phyloP scores from a whole-genome alignment of 2,329 filamentous ascomycete genomes.

The Hypoxylon rubiginosum region DNA sequence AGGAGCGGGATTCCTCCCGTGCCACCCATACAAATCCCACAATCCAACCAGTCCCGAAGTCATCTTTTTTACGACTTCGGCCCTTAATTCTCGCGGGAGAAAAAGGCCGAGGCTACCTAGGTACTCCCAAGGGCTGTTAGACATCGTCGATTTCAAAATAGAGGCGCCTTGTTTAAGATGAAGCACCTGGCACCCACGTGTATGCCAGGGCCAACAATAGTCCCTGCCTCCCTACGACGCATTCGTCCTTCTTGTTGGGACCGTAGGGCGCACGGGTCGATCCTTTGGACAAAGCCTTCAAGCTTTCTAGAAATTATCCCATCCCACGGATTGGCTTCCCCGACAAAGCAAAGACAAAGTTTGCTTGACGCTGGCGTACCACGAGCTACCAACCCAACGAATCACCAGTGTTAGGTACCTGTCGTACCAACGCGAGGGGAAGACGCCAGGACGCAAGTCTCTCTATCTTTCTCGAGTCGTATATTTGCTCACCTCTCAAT shows the following conservation, averaged over 20 bases:
- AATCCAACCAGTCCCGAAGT: constrained; percentile 5
- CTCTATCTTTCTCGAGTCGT: background rate
- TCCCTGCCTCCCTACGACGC: constrained; percentile 3
- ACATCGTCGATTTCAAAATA: constrained; percentile 3
- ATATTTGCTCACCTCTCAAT: constrained; percentile 1
- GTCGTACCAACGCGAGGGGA: constrained; percentile 7
- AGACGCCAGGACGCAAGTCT: background rate
- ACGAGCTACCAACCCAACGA: constrained; percentile 11
- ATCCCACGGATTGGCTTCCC: constrained; percentile 11
- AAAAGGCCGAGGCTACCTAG: constrained; percentile 7
- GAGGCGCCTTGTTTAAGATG: background rate
- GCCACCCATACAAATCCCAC: constrained; percentile 14
- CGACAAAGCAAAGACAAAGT: constrained; percentile 12
- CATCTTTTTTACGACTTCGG: constrained; percentile 10
- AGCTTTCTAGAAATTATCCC: constrained; percentile 11
- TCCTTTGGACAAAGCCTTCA: constrained; percentile 2
- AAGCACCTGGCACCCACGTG: constrained; percentile 20
- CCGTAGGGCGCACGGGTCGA: constrained; percentile 1
- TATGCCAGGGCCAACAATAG: constrained; percentile 19
- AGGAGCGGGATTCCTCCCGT: constrained; percentile 33
- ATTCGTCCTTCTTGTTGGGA: constrained; percentile 10
- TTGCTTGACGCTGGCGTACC: constrained; percentile 1
- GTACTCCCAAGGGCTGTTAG: background rate
- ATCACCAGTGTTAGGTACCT: constrained; percentile 9
- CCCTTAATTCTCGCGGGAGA: constrained; percentile 8